A percentile compares a stretch with the other conserved stretches of the same genome.
Conservation (phyloP, 75 land plant species). For the Azolla pinnata region DNA sequence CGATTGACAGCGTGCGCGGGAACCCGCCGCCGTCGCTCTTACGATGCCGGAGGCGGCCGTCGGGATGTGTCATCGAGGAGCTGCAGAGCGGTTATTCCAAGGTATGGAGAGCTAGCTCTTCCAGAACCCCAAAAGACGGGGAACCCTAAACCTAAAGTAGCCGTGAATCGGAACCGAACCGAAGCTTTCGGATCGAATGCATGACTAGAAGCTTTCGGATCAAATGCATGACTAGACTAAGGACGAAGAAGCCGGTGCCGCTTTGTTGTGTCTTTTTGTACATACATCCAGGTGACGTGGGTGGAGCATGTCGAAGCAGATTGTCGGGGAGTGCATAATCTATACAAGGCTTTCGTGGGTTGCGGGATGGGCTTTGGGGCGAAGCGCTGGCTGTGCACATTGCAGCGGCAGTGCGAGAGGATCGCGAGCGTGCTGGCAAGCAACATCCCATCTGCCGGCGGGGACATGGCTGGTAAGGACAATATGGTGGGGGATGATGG, state of each 20-base stretch:
- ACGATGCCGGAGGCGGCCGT: slow-evolving; percentile 57
- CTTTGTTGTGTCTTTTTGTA: too few relatives aligned
- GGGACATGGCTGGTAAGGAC: too few relatives aligned
- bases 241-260: too few relatives aligned
- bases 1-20: slow-evolving; percentile 51
- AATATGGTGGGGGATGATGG: too few relatives aligned
- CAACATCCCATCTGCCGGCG: slow-evolving; percentile 17
- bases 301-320: slow-evolving; percentile 10
- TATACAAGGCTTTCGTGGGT: slow-evolving; percentile 1
- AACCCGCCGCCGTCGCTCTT: slow-evolving; percentile 20
- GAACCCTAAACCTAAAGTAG: too few relatives aligned
- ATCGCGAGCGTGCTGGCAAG: slow-evolving; percentile 7
- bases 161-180: too few relatives aligned
- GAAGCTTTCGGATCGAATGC: too few relatives aligned
- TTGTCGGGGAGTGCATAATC: background rate
- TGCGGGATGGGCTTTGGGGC: slow-evolving; percentile 16
- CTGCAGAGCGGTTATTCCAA: slow-evolving; percentile 82
- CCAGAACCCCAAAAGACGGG: too few relatives aligned
- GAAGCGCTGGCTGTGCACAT: slow-evolving; percentile 12
- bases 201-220: too few relatives aligned
- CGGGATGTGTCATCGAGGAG: slow-evolving; percentile 75
- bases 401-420: slow-evolving; percentile 15
- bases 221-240: too few relatives aligned
- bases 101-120: too few relatives aligned
- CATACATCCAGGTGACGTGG: slow-evolving; percentile 15